These are phyloP conservation scores for Cnidoscolus chayamansa DNA, from an alignment of 441 rosid genomes.

Conservation along the genomic window DNA sequence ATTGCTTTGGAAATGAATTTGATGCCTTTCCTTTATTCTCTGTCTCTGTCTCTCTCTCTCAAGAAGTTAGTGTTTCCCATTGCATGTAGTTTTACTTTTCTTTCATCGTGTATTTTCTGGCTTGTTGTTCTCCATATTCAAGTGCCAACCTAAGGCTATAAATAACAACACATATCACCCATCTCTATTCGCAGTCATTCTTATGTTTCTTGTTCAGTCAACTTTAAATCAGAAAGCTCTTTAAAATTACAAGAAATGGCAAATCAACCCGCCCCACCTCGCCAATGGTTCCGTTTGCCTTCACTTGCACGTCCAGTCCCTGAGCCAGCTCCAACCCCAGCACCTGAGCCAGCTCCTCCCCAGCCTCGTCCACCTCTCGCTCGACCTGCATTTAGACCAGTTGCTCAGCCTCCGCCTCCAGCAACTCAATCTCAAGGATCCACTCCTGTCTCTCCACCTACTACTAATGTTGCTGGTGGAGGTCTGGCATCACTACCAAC, in stretches of 20 bases:
- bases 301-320: slow-evolving; percentile 39
- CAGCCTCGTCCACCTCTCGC: slow-evolving; percentile 32
- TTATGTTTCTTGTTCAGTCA: background rate
- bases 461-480: slow-evolving; percentile 14
- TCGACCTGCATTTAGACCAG: slow-evolving; percentile 34
- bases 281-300: slow-evolving; percentile 56
- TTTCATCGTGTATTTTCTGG: background rate
- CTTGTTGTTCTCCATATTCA: background rate
- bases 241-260: slow-evolving; percentile 25
- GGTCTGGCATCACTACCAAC: slow-evolving; percentile 31
- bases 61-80: background rate
- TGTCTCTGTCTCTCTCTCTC: slow-evolving; percentile 1
- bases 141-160: slow-evolving; percentile 13
- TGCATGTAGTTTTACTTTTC: background rate
- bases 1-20: slow-evolving; percentile 35
- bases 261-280: slow-evolving; percentile 36
- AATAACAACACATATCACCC: slow-evolving; percentile 14
- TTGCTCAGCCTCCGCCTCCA: slow-evolving; percentile 24
- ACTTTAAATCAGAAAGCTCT: background rate
- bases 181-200: background rate
- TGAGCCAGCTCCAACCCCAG: slow-evolving; percentile 24
- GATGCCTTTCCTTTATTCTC: slow-evolving; percentile 36
- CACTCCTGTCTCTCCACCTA: slow-evolving; percentile 20
- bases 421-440: slow-evolving; percentile 34
- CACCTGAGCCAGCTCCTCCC: slow-evolving; percentile 28